Evolutionary conservation across 371 early-diverging fungal genomes (phyloP), one percentile per base, ranked within the genome.

Genomic region (Mortierella sp.): DNA sequence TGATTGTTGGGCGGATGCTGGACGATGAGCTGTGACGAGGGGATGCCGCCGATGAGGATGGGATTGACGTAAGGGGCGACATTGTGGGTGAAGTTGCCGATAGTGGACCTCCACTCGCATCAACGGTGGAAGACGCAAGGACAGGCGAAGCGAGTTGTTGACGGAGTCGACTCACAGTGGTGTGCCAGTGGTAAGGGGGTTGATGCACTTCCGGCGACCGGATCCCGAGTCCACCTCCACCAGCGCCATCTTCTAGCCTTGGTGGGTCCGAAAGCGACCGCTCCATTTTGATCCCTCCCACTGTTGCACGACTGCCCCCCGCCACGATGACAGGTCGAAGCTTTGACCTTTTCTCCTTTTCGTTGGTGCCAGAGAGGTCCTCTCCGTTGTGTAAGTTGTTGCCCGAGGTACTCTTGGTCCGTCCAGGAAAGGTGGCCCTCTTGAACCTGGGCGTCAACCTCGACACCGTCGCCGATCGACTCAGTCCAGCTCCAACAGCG

Each of bases 261-360:
- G 74, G 74, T 24, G 83, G 76, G 34, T 83, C 80, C 6, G 80
- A 74, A 14, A 80, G 13, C 2, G 78, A 75, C 28, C 80, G 51
- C 57, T 83, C 77, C 77, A 77, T 19, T n/a, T n/a, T 59, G 16
- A 72, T 70, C 5, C 71, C 74, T 26, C 69, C 48, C n/a, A n/a
- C n/a, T 31, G 34, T 21, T 21, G 43, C 9, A 31, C 34, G 34
- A 24, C 43, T 37, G 3, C 67, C 67, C 9, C 11, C 6, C 8
- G 37, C 40, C 24, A 67, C 37, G 6, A 67, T 37, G 16, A 40
- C 67, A 10, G 40, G 24, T 10, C 43, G 24, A 24, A 11, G 67
- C 6, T 34, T 67, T 4, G 40, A 21, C 24, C 3, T 67, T 34
- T 40, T 67, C 40, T 67, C 67, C 40, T 67, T 67, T 24, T 67